Percentiles rank a stretch among this genome's conserved stretches.
phyloP scores from a whole-genome alignment of 371 early-diverging fungal species.

The Rhizomucor miehei region DNA sequence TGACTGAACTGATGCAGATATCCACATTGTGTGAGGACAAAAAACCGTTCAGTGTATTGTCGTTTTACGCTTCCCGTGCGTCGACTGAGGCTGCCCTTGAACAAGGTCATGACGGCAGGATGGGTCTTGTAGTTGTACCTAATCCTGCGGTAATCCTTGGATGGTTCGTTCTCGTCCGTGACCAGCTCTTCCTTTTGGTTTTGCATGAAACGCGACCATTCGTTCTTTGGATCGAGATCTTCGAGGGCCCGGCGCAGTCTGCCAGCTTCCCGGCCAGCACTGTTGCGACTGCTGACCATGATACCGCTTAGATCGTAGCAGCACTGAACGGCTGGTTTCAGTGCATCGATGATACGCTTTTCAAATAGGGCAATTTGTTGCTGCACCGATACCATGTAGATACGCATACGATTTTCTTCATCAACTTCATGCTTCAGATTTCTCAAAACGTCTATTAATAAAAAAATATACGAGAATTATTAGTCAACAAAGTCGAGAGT shows the following conservation, averaged over 20 bases:
- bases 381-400: slow-evolving; percentile 31
- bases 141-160: slow-evolving; percentile 31
- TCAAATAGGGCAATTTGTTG: slow-evolving; percentile 25
- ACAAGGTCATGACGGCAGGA: slow-evolving; percentile 34
- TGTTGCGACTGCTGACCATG: slow-evolving; percentile 14
- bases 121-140: slow-evolving; percentile 39
- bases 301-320: slow-evolving; percentile 14
- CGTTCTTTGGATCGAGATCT: slow-evolving; percentile 21
- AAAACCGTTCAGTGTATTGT: slow-evolving; percentile 30
- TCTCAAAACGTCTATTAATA: slow-evolving; percentile 27
- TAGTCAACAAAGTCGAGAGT: too few relatives aligned
- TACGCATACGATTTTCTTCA: slow-evolving; percentile 37
- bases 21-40: slow-evolving; percentile 44
- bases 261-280: slow-evolving; percentile 13
- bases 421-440: slow-evolving; percentile 39
- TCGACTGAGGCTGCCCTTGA: slow-evolving; percentile 34
- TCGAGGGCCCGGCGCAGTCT: slow-evolving; percentile 20
- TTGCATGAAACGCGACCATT: slow-evolving; percentile 31
- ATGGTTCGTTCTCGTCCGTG: slow-evolving; percentile 14
- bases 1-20: slow-evolving; percentile 40
- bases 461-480: too few relatives aligned
- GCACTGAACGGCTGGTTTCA: slow-evolving; percentile 23
- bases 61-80: slow-evolving; percentile 25
- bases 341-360: slow-evolving; percentile 11
- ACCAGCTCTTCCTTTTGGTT: slow-evolving; percentile 27